phyloP scores from a whole-genome alignment of 2,329 filamentous ascomycete genomes.

The Colletotrichum acutatum region DNA sequence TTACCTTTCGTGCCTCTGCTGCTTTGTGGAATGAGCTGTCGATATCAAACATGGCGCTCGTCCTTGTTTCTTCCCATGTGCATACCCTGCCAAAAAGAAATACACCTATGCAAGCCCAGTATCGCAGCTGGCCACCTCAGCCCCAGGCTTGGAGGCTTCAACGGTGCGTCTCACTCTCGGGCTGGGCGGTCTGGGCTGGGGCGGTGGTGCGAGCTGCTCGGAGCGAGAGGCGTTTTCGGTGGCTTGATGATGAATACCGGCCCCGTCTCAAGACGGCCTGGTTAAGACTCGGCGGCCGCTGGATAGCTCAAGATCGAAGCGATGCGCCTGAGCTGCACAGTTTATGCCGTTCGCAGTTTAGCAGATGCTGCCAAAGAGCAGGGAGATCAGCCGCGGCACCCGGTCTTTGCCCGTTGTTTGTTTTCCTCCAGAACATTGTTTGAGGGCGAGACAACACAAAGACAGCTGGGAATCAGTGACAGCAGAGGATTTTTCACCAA shows the following conservation, averaged over 20 bases:
- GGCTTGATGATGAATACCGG: constrained; percentile 14
- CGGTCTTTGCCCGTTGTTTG: not conserved
- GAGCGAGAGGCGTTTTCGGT: constrained; percentile 16
- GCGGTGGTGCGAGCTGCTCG: not conserved
- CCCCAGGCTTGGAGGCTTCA: constrained; percentile 12
- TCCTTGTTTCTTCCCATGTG: constrained; percentile 6
- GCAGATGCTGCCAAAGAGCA: constrained; percentile 1
- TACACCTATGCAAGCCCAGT: not conserved
- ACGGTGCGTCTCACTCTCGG: constrained; percentile 30
- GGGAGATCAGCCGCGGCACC: not conserved
- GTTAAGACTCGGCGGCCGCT: constrained; percentile 6
- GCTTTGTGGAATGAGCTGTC: not conserved
- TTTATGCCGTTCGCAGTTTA: not conserved
- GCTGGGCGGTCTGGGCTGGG: constrained; percentile 13
- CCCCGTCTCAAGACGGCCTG: not conserved
- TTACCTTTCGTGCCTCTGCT: not conserved
- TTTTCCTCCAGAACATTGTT: not conserved
- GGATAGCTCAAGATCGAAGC: not conserved
- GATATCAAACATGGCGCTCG: constrained; percentile 7
- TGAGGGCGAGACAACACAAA: too few relatives aligned
- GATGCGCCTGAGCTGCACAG: not conserved
- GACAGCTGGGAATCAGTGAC: not conserved
- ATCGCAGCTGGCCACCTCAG: not conserved
- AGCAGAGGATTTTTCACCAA: not conserved
- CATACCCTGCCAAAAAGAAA: constrained; percentile 6